Percentiles rank a stretch among this genome's conserved stretches.
Evolutionary conservation across 176 grass and related monocot genomes (phyloP).

Genomic region (Phyllostachys edulis): DNA sequence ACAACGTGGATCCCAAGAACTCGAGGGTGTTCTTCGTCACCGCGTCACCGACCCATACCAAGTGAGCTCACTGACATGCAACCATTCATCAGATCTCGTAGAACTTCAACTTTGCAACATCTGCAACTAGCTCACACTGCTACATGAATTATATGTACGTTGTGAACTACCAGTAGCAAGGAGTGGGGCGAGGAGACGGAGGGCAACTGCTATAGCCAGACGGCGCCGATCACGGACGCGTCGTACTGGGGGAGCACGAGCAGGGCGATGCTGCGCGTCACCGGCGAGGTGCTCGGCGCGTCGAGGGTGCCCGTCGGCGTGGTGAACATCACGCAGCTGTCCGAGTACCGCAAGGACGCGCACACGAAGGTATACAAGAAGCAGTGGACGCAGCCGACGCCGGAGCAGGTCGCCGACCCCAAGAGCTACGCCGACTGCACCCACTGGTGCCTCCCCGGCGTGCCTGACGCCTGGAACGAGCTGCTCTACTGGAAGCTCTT

Average conservation of each 20-base stretch:
- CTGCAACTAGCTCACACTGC: neutral
- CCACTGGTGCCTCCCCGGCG: conserved; percentile 77
- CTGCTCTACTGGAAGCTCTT: conserved; percentile 69
- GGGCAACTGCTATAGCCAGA: conserved; percentile 59
- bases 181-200: conserved; percentile 47
- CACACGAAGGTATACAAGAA: conserved; percentile 59
- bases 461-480: conserved; percentile 81
- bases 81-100: no score
- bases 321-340: conserved; percentile 66
- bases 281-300: conserved; percentile 42
- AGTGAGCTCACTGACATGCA: neutral
- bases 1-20: conserved; percentile 50
- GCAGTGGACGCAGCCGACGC: conserved; percentile 44
- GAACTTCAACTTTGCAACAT: neutral
- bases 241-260: conserved; percentile 46
- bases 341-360: conserved; percentile 56
- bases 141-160: neutral
- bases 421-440: conserved; percentile 67
- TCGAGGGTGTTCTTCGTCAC: conserved; percentile 66
- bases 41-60: conserved; percentile 56
- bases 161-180: conserved; percentile 29
- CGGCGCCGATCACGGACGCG: conserved; percentile 34
- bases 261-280: conserved; percentile 43
- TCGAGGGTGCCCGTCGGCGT: conserved; percentile 51
- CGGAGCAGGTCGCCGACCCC: conserved; percentile 52